A percentile compares a stretch with the other conserved stretches of the same genome.
These are phyloP conservation scores for Fragosphaeria purpurea DNA, from an alignment of 2,329 filamentous ascomycete species.

Conservation along the genomic window DNA sequence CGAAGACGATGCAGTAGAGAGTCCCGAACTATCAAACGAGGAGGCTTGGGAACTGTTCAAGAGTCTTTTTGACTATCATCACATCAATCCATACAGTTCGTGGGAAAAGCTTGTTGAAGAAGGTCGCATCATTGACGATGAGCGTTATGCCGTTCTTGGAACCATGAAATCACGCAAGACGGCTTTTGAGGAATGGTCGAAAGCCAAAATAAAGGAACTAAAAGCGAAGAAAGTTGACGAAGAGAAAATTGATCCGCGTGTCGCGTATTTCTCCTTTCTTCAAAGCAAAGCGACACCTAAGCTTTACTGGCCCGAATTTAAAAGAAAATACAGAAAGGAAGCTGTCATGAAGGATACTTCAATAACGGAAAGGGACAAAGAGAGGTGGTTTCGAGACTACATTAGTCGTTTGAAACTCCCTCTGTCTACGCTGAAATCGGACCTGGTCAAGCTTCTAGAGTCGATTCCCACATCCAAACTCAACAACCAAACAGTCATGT, in stretches of 20 bases:
- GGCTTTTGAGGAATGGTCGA: slow-evolving; percentile 75
- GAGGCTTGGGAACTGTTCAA: slow-evolving; percentile 73
- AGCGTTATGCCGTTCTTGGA: slow-evolving; percentile 71
- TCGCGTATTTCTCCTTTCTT: slow-evolving; percentile 74
- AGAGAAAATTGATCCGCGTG: slow-evolving; percentile 71
- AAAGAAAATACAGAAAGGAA: slow-evolving; percentile 79
- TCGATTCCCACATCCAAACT: slow-evolving; percentile 47
- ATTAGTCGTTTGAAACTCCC: slow-evolving; percentile 57
- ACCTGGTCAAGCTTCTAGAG: slow-evolving; percentile 57
- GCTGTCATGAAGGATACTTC: slow-evolving; percentile 65
- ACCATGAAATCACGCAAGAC: slow-evolving; percentile 76
- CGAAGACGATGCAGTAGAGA: slow-evolving; percentile 69
- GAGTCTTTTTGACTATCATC: slow-evolving; percentile 73
- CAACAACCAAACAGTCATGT: slow-evolving; percentile 46
- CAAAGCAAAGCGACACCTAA: slow-evolving; percentile 77
- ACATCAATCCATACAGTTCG: slow-evolving; percentile 75
- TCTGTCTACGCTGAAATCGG: slow-evolving; percentile 55
- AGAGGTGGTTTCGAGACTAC: slow-evolving; percentile 71
- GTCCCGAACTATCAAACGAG: slow-evolving; percentile 62
- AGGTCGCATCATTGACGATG: slow-evolving; percentile 71
- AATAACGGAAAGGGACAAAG: slow-evolving; percentile 64
- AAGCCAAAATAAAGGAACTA: slow-evolving; percentile 61
- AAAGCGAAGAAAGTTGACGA: slow-evolving; percentile 64
- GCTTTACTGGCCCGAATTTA: slow-evolving; percentile 96
- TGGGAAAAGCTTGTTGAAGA: slow-evolving; percentile 89